These are phyloP conservation scores for Wickerhamomyces silvicola DNA, from an alignment of 805 yeast genomes.

Conservation along the genomic window DNA sequence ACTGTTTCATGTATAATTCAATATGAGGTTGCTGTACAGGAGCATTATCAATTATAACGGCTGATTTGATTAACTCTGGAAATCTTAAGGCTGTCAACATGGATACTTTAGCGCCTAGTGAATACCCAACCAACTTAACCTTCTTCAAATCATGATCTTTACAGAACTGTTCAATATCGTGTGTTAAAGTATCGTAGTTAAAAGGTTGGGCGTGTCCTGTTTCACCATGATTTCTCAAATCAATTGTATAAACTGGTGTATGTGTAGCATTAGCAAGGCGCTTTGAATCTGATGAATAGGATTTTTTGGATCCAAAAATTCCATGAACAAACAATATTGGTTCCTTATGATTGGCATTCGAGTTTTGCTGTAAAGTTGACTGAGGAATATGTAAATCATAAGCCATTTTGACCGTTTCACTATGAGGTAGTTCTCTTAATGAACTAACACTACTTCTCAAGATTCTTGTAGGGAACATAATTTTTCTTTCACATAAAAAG, in stretches of 20 bases:
- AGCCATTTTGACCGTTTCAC: conserved; percentile 38
- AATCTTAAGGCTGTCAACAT: conserved; percentile 37
- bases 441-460: conserved; percentile 95
- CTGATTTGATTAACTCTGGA: conserved; percentile 33
- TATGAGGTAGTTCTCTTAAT: conserved; percentile 62
- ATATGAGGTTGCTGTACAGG: conserved; percentile 34
- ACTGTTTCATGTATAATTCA: conserved; percentile 27
- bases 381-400: conserved; percentile 24
- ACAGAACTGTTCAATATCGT: conserved; percentile 36
- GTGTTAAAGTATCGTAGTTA: conserved; percentile 34
- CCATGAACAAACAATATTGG: conserved; percentile 44
- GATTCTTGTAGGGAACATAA: conserved; percentile 18
- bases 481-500: too few species aligned
- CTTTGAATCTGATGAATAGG: conserved; percentile 34
- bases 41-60: conserved; percentile 45
- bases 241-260: conserved; percentile 36
- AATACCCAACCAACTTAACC: conserved; percentile 37
- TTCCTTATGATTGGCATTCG: conserved; percentile 16
- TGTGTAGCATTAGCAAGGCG: conserved; percentile 27
- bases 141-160: conserved; percentile 23
- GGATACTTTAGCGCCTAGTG: conserved; percentile 48
- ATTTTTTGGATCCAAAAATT: conserved; percentile 40
- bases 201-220: conserved; percentile 38
- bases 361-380: conserved; percentile 15
- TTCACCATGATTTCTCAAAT: conserved; percentile 46